phyloP scores from a whole-genome alignment of 1,139 yeast species.

The Oligophagozyma castellii region DNA sequence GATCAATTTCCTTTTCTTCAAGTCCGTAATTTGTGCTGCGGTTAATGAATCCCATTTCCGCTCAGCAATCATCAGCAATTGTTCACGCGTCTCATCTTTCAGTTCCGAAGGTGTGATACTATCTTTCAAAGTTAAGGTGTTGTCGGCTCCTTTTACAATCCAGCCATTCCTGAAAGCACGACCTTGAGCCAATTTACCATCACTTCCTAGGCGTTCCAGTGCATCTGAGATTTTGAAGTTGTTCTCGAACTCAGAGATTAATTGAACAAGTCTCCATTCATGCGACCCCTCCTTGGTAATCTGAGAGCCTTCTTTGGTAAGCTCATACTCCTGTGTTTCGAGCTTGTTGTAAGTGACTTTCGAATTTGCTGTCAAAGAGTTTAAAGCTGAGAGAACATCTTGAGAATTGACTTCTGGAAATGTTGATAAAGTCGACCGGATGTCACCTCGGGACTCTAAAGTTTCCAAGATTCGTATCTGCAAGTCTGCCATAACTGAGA shows the following conservation, averaged over 20 bases:
- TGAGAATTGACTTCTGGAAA: constrained; percentile 42
- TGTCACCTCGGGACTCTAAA: constrained; percentile 45
- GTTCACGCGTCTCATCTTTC: constrained; percentile 51
- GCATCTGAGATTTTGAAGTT: constrained; percentile 75
- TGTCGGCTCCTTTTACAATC: constrained; percentile 79
- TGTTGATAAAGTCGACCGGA: constrained; percentile 48
- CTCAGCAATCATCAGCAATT: constrained; percentile 41
- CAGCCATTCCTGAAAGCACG: constrained; percentile 98
- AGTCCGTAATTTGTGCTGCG: constrained; percentile 60
- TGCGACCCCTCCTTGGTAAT: constrained; percentile 76
- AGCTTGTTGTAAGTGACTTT: constrained; percentile 65
- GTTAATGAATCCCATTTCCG: constrained; percentile 15
- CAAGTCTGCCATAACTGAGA: constrained; percentile 26
- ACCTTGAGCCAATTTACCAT: constrained; percentile 87
- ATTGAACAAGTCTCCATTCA: constrained; percentile 73
- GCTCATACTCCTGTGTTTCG: constrained; percentile 63
- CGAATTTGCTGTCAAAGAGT: constrained; percentile 72
- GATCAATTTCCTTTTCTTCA: constrained; percentile 87
- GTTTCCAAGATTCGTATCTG: constrained; percentile 40
- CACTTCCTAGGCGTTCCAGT: constrained; percentile 55
- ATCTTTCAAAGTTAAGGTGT: constrained; percentile 43
- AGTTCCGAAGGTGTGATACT: constrained; percentile 28
- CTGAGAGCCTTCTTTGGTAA: constrained; percentile 74
- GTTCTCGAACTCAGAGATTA: constrained; percentile 50
- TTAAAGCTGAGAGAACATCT: constrained; percentile 59